Conservation (phyloP, 1,284 basidiomycete genomes). For the Austroboletus sp. region DNA sequence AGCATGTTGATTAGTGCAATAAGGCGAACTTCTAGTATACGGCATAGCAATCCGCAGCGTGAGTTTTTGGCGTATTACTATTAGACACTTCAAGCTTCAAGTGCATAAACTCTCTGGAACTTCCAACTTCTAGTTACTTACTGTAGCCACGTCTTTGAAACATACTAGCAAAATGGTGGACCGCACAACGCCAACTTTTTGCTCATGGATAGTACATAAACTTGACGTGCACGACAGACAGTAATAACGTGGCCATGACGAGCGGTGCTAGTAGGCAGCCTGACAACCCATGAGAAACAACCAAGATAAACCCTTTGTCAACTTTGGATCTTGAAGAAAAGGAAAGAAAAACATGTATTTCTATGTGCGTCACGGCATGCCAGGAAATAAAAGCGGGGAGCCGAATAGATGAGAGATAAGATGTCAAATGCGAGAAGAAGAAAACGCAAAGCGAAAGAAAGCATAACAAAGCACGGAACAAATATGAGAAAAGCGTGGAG, state of each 20-base stretch:
- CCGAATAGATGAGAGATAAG: constrained; percentile 29
- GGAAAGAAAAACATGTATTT: constrained; percentile 3
- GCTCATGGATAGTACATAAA: constrained; percentile 3
- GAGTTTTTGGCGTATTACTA: no score
- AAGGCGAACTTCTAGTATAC: no score
- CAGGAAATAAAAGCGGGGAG: constrained; percentile 6
- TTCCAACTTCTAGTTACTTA: no score
- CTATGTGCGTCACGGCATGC: constrained; percentile 23
- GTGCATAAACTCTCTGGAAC: no score
- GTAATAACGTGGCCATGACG: background rate
- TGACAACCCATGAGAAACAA: constrained; percentile 15
- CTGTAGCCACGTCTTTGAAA: no score
- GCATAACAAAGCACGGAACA: constrained; percentile 16
- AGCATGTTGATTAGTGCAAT: no score
- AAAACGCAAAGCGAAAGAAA: constrained; percentile 12
- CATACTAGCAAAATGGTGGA: background rate
- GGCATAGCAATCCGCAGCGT: no score
- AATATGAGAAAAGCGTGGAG: constrained; percentile 1
- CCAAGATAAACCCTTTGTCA: constrained; percentile 11
- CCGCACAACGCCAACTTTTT: background rate
- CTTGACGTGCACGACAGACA: constrained; percentile 2
- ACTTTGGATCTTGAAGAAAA: constrained; percentile 5
- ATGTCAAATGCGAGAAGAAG: constrained; percentile 4
- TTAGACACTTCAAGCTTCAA: no score
- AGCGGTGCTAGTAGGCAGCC: constrained; percentile 1